Conservation (phyloP, 441 rosid species). For the Dalechampia spathulata region DNA sequence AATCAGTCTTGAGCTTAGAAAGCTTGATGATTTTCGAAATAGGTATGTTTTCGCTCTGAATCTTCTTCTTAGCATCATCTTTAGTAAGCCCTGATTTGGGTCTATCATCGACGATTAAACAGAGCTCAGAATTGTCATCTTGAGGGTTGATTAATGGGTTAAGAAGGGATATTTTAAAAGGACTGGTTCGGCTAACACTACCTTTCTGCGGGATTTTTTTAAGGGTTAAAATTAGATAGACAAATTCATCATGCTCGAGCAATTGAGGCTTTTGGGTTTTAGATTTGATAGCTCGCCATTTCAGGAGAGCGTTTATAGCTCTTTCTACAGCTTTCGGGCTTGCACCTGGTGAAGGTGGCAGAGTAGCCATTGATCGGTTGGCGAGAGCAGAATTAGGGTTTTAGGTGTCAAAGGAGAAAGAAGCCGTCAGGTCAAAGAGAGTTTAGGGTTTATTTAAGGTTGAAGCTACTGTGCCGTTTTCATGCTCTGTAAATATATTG, state of each 20-base stretch:
- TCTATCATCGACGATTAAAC: slow-evolving; percentile 80
- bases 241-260: slow-evolving; percentile 67
- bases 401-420: too few species aligned
- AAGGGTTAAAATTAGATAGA: slow-evolving; percentile 57
- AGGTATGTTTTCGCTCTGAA: slow-evolving; percentile 59
- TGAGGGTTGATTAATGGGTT: slow-evolving; percentile 36
- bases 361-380: too few species aligned
- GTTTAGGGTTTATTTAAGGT: too few species aligned
- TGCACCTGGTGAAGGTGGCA: slow-evolving; percentile 22
- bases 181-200: slow-evolving; percentile 35
- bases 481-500: too few species aligned
- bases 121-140: slow-evolving; percentile 44
- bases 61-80: slow-evolving; percentile 61
- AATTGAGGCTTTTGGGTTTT: slow-evolving; percentile 56
- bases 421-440: too few species aligned
- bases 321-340: slow-evolving; percentile 32
- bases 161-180: slow-evolving; percentile 59
- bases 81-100: slow-evolving; percentile 62
- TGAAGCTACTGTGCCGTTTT: too few species aligned
- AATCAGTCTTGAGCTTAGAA: slow-evolving; percentile 59
- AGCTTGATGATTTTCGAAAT: slow-evolving; percentile 67
- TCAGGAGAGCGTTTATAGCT: slow-evolving; percentile 50
- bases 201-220: slow-evolving; percentile 63
- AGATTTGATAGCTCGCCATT: slow-evolving; percentile 50
- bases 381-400: too few species aligned